Evolutionary conservation across 2,329 filamentous ascomycete species (phyloP).

Genomic region (Aspergillus vadensis): DNA sequence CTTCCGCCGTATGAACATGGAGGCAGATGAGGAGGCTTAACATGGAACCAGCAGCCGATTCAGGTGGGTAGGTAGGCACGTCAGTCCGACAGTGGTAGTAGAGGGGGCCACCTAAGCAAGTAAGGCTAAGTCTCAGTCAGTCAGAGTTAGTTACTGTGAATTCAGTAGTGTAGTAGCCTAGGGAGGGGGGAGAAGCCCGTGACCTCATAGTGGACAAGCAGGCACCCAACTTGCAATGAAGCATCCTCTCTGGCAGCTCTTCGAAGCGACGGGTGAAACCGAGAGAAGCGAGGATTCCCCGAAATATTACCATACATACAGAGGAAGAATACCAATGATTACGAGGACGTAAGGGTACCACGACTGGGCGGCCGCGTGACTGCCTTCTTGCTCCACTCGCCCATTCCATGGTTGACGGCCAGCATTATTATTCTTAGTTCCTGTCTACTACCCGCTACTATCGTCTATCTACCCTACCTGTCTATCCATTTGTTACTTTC

Average conservation of each 20-base stretch:
- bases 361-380: constrained; percentile 20
- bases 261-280: neutral
- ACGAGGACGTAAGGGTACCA: constrained; percentile 13
- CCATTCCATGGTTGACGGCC: constrained; percentile 10
- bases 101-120: too few species aligned
- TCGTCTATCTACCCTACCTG: neutral
- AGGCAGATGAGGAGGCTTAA: neutral
- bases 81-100: neutral
- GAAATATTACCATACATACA: constrained; percentile 6
- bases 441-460: neutral
- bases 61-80: neutral
- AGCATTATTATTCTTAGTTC: constrained; percentile 1
- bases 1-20: neutral
- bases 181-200: neutral
- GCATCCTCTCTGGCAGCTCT: neutral
- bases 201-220: neutral
- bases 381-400: constrained; percentile 15
- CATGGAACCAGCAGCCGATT: neutral
- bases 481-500: neutral
- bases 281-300: constrained; percentile 10
- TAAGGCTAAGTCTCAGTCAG: neutral
- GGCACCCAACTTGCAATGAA: neutral
- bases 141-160: neutral
- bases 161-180: too few species aligned
- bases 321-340: neutral